Evolutionary conservation across 2,329 filamentous ascomycete species (phyloP).

Genomic region (Aspergillus piperis): DNA sequence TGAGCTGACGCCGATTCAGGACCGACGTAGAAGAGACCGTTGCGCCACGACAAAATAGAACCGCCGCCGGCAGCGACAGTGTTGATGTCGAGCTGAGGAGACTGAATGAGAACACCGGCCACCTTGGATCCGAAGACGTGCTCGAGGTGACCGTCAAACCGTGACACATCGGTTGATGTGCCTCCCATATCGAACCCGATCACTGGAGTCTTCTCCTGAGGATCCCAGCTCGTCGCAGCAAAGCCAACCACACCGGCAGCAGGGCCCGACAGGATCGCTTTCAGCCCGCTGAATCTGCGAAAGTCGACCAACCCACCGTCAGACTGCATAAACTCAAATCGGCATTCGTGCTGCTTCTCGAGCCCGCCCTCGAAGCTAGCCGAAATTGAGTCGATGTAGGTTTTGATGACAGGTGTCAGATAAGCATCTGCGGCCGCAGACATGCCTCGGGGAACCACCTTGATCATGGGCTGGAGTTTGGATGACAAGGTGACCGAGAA

Average conservation of each 20-base stretch:
- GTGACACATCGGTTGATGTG: slow-evolving; percentile 83
- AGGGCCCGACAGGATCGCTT: slow-evolving; percentile 85
- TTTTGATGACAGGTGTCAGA: slow-evolving; percentile 74
- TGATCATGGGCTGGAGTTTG: slow-evolving; percentile 83
- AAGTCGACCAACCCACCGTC: slow-evolving; percentile 68
- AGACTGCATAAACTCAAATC: slow-evolving; percentile 97
- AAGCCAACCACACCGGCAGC: slow-evolving; percentile 95
- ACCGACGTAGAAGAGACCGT: slow-evolving; percentile 88
- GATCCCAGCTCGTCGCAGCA: slow-evolving; percentile 86
- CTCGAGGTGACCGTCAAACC: slow-evolving; percentile 85
- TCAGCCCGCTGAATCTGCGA: slow-evolving; percentile 73
- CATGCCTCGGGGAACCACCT: slow-evolving; percentile 74
- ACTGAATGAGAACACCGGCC: slow-evolving; percentile 90
- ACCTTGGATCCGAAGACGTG: slow-evolving; percentile 95
- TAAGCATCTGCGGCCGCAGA: slow-evolving; percentile 80
- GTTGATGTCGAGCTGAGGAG: slow-evolving; percentile 90
- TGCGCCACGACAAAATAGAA: slow-evolving; percentile 74
- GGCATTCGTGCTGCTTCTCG: slow-evolving; percentile 68
- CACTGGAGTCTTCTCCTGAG: slow-evolving; percentile 76
- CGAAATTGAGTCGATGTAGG: slow-evolving; percentile 61
- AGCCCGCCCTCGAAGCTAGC: slow-evolving; percentile 78
- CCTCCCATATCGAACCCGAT: slow-evolving; percentile 98
- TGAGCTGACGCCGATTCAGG: slow-evolving; percentile 90
- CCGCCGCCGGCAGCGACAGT: slow-evolving; percentile 85
- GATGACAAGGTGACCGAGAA: slow-evolving; percentile 78